Conservation (phyloP, 345 rosid genomes). For the Erysimum cheiranthoides region DNA sequence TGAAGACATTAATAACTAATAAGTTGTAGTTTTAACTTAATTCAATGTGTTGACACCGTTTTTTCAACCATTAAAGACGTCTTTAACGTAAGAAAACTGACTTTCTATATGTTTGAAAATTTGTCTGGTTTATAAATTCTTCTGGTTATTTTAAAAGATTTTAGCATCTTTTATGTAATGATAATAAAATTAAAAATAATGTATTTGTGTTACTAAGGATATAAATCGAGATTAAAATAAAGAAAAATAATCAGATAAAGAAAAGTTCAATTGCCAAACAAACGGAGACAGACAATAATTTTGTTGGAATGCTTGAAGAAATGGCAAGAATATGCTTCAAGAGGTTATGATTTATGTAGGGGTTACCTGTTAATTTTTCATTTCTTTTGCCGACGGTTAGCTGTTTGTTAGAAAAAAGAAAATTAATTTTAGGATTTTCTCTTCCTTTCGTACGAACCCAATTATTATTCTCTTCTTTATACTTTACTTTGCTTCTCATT, state of each 20-base stretch:
- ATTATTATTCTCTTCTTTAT: constrained; percentile 32
- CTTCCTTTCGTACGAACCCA: not conserved
- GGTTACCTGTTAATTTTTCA: constrained; percentile 1
- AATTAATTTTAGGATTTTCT: not conserved
- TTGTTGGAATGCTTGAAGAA: constrained; percentile 30
- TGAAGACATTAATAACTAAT: not conserved
- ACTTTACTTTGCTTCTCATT: constrained; percentile 37
- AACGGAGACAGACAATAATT: not conserved
- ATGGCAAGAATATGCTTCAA: constrained; percentile 40
- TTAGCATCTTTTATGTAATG: not conserved
- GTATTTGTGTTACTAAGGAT: not conserved
- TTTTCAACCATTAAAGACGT: not conserved
- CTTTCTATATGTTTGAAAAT: not conserved
- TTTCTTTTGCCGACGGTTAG: constrained; percentile 22
- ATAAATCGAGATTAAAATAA: not conserved
- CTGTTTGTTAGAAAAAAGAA: not conserved
- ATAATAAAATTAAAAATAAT: not conserved
- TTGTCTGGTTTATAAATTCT: not conserved
- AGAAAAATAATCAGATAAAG: not conserved
- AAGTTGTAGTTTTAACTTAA: not conserved
- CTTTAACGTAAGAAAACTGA: not conserved
- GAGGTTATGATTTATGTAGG: not conserved
- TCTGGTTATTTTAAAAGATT: not conserved
- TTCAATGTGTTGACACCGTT: not conserved
- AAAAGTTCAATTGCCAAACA: not conserved